Evolutionary conservation across 768 basidiomycete genomes (phyloP), one percentile per base, ranked within the genome.

Genomic region (Pulveroboletus sp.): DNA sequence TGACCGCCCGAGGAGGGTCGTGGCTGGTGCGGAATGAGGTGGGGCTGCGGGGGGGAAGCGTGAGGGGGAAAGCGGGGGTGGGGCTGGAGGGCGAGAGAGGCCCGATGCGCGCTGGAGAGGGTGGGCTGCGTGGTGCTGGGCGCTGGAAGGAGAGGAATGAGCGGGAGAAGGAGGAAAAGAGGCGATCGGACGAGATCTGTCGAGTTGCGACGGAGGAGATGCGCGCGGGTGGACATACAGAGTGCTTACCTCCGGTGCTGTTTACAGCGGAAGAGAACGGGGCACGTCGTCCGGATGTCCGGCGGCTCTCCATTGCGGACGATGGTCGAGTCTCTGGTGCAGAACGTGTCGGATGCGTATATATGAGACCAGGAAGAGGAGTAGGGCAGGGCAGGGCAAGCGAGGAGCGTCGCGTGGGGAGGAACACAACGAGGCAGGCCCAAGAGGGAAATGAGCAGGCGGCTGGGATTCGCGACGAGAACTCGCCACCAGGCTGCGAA

Each of bases 221-320:
- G 47, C 43, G 39, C 32, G 35, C 40, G 48, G 26, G 26, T 24
- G 42, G 15, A 43, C 40, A 39, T 38, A 59, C 51, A 57, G 57
- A 35, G 47, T 41, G 43, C 66, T 46, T 62, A 68, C 65, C 64
- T 59, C 64, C 65, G 62, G 57, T 47, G 40, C 27, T 37, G 40
- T 50, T 46, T 31, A 41, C n/a, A 50, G 38, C 36, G 44, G 63
- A 40, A 35, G 55, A 47, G 18, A 51, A 30, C 0, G 40, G 6
- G 2, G 51, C 33, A 52, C 58, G 50, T 46, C 64, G 38, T 51
- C 56, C 44, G 26, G 50, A 43, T 0, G 47, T 50, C 56, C 62
- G 67, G 57, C 44, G 49, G 50, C 56, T 49, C 27, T 56, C 41
- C 65, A 67, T 67, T 49, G 59, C 57, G 55, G 59, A 57, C 47